Conservation (phyloP, 345 rosid species). For the Dipteronia sinensis region DNA sequence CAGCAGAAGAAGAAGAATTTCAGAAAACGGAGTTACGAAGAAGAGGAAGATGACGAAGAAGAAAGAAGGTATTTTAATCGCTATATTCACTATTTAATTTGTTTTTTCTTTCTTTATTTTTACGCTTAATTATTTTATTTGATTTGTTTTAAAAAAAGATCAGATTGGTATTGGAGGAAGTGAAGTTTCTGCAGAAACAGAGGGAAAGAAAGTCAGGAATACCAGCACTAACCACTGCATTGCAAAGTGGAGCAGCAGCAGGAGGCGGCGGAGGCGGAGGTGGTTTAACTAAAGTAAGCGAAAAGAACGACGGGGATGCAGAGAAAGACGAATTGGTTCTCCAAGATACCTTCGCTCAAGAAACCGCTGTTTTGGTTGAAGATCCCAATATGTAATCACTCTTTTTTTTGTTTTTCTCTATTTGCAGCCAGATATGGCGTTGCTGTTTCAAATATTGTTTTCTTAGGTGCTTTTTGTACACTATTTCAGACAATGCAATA, state of each 20-base stretch:
- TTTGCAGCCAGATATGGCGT: not conserved
- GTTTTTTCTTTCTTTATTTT: not conserved
- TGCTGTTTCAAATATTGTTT: not conserved
- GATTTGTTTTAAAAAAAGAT: not conserved
- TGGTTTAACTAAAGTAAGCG: conserved; percentile 43
- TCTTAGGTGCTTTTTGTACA: not conserved
- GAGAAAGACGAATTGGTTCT: conserved; percentile 97
- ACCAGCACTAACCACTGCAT: conserved; percentile 50
- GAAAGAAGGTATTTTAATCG: conserved; percentile 53
- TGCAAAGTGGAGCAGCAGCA: conserved; percentile 36
- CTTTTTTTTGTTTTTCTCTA: not conserved
- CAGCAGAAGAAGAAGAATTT: conserved; percentile 42
- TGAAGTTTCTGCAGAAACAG: conserved; percentile 91
- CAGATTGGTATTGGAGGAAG: conserved; percentile 87
- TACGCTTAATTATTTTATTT: not conserved
- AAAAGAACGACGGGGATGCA: conserved; percentile 76
- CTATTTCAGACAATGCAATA: not conserved
- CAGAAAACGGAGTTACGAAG: conserved; percentile 68
- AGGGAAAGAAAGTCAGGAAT: conserved; percentile 85
- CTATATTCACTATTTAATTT: not conserved
- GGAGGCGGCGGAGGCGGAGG: conserved; percentile 12
- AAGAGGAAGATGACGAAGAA: conserved; percentile 72
- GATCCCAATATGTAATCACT: conserved; percentile 80
- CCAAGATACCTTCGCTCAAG: conserved; percentile 97
- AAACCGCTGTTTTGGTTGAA: conserved; percentile 93